A percentile compares a stretch with the other conserved stretches of the same genome.
Conservation (phyloP, 2,329 filamentous ascomycete species). For the Didymella sp. region DNA sequence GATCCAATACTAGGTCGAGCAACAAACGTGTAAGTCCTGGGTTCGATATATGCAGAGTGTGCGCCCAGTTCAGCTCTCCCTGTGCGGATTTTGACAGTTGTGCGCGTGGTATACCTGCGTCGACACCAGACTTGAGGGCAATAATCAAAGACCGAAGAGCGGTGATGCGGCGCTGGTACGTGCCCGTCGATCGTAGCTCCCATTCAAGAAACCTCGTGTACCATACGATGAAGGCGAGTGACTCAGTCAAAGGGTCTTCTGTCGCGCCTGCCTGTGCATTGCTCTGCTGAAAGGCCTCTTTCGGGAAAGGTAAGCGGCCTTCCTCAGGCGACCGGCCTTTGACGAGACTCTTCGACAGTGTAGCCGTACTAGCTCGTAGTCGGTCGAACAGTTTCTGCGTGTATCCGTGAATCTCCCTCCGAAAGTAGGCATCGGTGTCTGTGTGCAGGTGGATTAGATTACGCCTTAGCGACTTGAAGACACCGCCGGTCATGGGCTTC, state of each 20-base stretch:
- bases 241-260: slow-evolving; percentile 50
- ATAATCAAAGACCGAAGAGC: slow-evolving; percentile 74
- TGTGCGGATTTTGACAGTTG: slow-evolving; percentile 57
- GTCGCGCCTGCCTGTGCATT: not conserved
- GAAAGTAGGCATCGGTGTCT: slow-evolving; percentile 84
- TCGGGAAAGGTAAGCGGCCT: slow-evolving; percentile 29
- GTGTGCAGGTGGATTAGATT: slow-evolving; percentile 77
- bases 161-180: slow-evolving; percentile 88
- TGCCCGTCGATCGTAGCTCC: slow-evolving; percentile 80
- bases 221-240: slow-evolving; percentile 74
- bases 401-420: slow-evolving; percentile 78
- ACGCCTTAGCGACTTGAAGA: slow-evolving; percentile 67
- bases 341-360: slow-evolving; percentile 31
- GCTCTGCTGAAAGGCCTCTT: slow-evolving; percentile 6
- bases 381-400: slow-evolving; percentile 79
- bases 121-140: slow-evolving; percentile 73
- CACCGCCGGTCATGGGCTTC: slow-evolving; percentile 69
- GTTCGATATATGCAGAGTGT: slow-evolving; percentile 55
- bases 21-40: slow-evolving; percentile 64
- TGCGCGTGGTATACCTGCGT: slow-evolving; percentile 53
- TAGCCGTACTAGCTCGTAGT: slow-evolving; percentile 55
- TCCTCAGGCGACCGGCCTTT: slow-evolving; percentile 15
- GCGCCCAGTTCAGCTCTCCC: slow-evolving; percentile 59
- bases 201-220: slow-evolving; percentile 74
- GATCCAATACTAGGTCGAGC: slow-evolving; percentile 82